phyloP scores from a whole-genome alignment of 345 rosid species.

The Citrus mangshanensis region DNA sequence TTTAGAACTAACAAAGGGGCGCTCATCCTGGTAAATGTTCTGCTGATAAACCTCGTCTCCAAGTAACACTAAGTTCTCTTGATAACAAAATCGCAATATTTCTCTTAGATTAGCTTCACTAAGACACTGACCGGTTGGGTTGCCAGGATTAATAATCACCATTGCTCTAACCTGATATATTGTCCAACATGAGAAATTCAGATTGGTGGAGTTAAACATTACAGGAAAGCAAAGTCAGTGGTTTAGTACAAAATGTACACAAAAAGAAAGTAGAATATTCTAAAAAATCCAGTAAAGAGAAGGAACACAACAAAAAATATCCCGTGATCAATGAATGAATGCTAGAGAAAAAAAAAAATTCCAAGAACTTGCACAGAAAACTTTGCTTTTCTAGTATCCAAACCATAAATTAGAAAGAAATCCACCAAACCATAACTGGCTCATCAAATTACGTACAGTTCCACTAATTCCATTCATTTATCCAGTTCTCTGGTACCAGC shows the following conservation, averaged over 20 bases:
- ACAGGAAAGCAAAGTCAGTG: conserved; percentile 3
- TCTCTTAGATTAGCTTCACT: conserved; percentile 88
- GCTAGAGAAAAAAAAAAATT: background rate
- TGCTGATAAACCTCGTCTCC: conserved; percentile 99
- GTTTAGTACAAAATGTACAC: background rate
- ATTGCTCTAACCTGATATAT: conserved; percentile 79
- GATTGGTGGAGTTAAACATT: background rate
- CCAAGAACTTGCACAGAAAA: conserved; percentile 7
- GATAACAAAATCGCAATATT: conserved; percentile 72
- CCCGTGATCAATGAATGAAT: background rate
- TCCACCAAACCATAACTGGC: background rate
- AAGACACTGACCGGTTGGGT: conserved; percentile 98
- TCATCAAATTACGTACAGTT: background rate
- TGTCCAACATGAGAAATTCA: conserved; percentile 8
- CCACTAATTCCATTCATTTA: conserved; percentile 10
- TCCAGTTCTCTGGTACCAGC: background rate
- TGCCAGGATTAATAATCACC: conserved; percentile 99
- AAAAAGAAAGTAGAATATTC: background rate
- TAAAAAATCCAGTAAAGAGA: background rate
- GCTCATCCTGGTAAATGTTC: conserved; percentile 94
- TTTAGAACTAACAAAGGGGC: conserved; percentile 83
- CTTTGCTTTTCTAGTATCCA: background rate
- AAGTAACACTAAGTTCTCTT: conserved; percentile 75
- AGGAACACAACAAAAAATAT: conserved; percentile 6
- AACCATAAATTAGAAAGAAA: background rate